Conservation (phyloP, 495 filamentous ascomycete species). For the Hypoxylon lienhwacheense region DNA sequence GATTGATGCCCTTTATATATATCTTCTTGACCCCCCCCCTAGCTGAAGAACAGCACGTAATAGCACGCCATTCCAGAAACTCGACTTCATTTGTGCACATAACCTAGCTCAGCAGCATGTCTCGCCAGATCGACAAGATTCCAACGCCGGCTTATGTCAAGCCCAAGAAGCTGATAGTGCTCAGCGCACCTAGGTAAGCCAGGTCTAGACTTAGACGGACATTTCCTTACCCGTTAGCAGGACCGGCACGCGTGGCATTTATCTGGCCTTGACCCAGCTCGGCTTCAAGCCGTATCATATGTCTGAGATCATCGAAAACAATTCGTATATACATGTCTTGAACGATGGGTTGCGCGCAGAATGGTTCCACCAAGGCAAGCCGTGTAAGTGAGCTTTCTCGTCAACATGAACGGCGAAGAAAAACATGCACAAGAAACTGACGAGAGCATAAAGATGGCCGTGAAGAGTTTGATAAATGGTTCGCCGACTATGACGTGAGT, state of each 20-base stretch:
- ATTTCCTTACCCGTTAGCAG: constrained; percentile 19
- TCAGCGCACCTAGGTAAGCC: constrained; percentile 35
- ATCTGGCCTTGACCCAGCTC: constrained; percentile 33
- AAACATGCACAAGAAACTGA: background rate
- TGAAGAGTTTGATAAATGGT: constrained; percentile 40
- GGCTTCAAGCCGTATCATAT: constrained; percentile 39
- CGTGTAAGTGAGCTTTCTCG: constrained; percentile 23
- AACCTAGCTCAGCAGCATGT: constrained; percentile 23
- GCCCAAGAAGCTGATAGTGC: constrained; percentile 36
- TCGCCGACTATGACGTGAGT: constrained; percentile 40
- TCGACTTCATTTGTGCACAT: constrained; percentile 16
- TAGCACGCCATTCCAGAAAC: constrained; percentile 17
- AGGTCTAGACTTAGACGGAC: background rate
- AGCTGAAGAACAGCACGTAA: constrained; percentile 16
- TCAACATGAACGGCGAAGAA: background rate
- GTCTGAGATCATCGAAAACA: constrained; percentile 21
- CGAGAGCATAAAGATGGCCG: constrained; percentile 25
- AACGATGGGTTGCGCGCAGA: constrained; percentile 31
- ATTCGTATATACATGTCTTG: constrained; percentile 14
- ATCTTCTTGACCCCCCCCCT: background rate
- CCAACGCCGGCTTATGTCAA: constrained; percentile 28
- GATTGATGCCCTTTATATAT: constrained; percentile 22
- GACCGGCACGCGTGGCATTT: constrained; percentile 37
- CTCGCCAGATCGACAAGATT: constrained; percentile 33
- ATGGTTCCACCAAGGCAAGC: constrained; percentile 28